phyloP scores from a whole-genome alignment of 495 filamentous ascomycete species.

The Oleoguttula mirabilis region DNA sequence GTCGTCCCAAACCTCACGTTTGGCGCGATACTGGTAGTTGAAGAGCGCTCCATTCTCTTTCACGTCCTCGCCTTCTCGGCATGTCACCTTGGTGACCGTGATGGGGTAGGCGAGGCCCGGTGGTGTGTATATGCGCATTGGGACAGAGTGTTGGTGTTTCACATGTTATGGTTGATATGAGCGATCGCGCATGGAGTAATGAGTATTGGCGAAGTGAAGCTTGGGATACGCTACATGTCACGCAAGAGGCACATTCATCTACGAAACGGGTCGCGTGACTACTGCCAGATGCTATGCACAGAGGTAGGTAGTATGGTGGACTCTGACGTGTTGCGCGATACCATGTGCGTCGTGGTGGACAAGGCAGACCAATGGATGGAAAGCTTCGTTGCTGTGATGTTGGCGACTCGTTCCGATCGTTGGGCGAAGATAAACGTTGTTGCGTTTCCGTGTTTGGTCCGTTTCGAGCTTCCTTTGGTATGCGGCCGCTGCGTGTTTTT shows the following conservation, averaged over 20 bases:
- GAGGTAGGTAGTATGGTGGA: background rate
- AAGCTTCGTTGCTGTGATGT: no score
- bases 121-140: slow-evolving; percentile 41
- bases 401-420: no score
- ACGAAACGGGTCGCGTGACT: slow-evolving; percentile 14
- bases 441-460: no score
- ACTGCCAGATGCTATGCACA: slow-evolving; percentile 15
- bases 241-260: slow-evolving; percentile 15
- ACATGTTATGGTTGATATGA: slow-evolving; percentile 17
- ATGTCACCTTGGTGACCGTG: slow-evolving; percentile 78
- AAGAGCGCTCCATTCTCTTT: slow-evolving; percentile 64
- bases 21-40: slow-evolving; percentile 70
- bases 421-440: no score
- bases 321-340: no score
- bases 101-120: slow-evolving; percentile 76
- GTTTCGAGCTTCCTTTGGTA: no score
- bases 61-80: slow-evolving; percentile 60
- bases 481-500: no score
- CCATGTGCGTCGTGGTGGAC: no score
- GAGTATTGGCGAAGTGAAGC: no score
- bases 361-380: no score
- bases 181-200: background rate
- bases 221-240: slow-evolving; percentile 5
- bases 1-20: slow-evolving; percentile 59
- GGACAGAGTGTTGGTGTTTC: slow-evolving; percentile 5